A percentile compares a stretch with the other conserved stretches of the same genome.
Evolutionary conservation across 176 grass and related monocot genomes (phyloP).

Genomic region (Cenchrus purpureus): DNA sequence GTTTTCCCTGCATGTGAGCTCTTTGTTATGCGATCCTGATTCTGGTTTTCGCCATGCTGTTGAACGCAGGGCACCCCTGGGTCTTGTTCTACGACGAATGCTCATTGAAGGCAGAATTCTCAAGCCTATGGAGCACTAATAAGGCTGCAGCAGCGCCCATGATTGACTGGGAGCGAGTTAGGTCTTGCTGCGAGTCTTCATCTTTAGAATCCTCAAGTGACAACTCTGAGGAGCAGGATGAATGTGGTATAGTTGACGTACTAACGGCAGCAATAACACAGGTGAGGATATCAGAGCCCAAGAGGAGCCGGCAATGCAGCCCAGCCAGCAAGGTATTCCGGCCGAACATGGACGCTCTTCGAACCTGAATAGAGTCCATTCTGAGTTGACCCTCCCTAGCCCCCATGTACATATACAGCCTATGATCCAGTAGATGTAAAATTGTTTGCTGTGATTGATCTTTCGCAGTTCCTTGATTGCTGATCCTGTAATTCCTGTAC

Average conservation of each 20-base stretch:
- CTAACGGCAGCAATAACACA: conserved; percentile 55
- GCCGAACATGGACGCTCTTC: conserved; percentile 19
- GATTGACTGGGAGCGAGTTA: conserved; percentile 15
- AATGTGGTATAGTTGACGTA: conserved; percentile 46
- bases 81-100: conserved; percentile 45
- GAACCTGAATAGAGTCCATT: conserved; percentile 50
- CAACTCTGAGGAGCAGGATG: conserved; percentile 41
- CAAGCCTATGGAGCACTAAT: conserved; percentile 24
- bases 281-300: conserved; percentile 63
- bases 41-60: not conserved
- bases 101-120: conserved; percentile 35
- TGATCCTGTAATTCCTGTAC: not conserved
- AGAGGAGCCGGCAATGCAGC: conserved; percentile 44
- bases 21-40: not conserved
- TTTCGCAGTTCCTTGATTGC: too few relatives aligned
- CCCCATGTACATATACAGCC: not conserved
- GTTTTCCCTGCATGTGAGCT: not conserved
- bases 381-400: conserved; percentile 24
- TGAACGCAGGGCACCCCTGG: conserved; percentile 68
- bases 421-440: conserved; percentile 14
- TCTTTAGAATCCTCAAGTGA: conserved; percentile 29
- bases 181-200: not conserved
- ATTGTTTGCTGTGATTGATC: not conserved
- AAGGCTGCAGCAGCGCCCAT: conserved; percentile 11
- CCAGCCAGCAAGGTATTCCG: not conserved